Base-by-base conservation (phyloP, 768 basidiomycete species). In the Termitomyces eurrhizus region DNA sequence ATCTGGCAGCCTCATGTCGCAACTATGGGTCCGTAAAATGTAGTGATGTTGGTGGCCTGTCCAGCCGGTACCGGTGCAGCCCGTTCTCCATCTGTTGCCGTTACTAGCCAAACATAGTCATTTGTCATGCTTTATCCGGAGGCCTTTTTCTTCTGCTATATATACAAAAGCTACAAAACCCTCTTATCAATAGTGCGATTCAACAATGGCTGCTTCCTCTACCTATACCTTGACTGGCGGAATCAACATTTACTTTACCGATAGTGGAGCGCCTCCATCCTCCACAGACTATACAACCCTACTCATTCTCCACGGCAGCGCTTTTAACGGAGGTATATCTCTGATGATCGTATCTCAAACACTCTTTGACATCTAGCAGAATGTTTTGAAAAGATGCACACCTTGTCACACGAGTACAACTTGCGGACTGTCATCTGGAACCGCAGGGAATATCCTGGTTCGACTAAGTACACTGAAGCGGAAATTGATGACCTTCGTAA, bases 251-350 rank as follows among this genome's bases (percentile, higher is more conserved):
- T 68, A 51, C 55, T 77, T 68, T 56, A 71, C 67, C 18, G 76
- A 77, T 61, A 74, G 69, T 50, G 76, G 76, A 0, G 64, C 72
- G n/a, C 67, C 70, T 0, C 65, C 65, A 0, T 32, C 62, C 26
- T 68, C 73, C 9, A 53, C 35, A n/a, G 65, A 73, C 52, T 77
- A 77, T 58, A 77, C 73, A 0, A 77, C 76, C 3, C 37, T 77
- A 4, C 55, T 77, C 9, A 56, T 75, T 26, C 58, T 73, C 35
- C 76, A 77, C 58, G 76, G 77, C 13, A 68, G 62, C 12, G 70
- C 65, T n/a, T 74, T 76, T 59, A 74, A 68, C 51, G 68, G 68
- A 46, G 61, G 75, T 77, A 46, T 42, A 14, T 42, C 18, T n/a
- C 42, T 42, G 42, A 9, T n/a, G 13, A 42, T 42, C 8, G 18